Evolutionary conservation across 2,329 filamentous ascomycete species (phyloP).

Genomic region (Stagonosporopsis tanaceti): DNA sequence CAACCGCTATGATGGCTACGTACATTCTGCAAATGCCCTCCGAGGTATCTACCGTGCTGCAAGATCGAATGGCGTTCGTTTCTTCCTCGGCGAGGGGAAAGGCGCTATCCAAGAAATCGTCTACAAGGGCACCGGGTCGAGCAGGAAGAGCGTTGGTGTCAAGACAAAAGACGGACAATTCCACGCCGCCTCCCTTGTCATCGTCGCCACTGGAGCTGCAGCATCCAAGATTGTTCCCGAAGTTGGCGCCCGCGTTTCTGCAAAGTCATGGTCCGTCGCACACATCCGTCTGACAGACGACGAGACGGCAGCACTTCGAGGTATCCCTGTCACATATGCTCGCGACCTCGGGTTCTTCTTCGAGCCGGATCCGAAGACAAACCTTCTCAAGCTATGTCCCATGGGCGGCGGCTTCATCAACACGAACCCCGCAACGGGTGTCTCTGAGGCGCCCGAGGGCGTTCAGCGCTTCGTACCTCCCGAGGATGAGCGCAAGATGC

Average conservation of each 20-base stretch:
- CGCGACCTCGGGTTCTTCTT: slow-evolving; percentile 72
- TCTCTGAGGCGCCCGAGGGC: slow-evolving; percentile 52
- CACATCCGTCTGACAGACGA: slow-evolving; percentile 65
- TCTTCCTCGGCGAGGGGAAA: slow-evolving; percentile 54
- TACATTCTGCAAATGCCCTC: slow-evolving; percentile 63
- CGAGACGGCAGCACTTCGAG: slow-evolving; percentile 62
- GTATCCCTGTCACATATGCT: slow-evolving; percentile 68
- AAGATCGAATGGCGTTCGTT: slow-evolving; percentile 53
- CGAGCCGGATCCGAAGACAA: slow-evolving; percentile 67
- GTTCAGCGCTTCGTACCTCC: slow-evolving; percentile 59
- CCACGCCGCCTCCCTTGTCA: slow-evolving; percentile 52
- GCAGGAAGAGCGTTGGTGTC: slow-evolving; percentile 43
- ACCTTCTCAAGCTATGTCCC: slow-evolving; percentile 67
- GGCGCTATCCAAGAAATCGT: slow-evolving; percentile 52
- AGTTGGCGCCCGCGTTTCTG: slow-evolving; percentile 60
- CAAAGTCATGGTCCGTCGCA: slow-evolving; percentile 66
- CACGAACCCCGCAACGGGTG: slow-evolving; percentile 53
- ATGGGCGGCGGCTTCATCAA: slow-evolving; percentile 65
- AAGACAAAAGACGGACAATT: slow-evolving; percentile 51
- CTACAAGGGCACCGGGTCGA: slow-evolving; percentile 42
- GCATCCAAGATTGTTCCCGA: slow-evolving; percentile 59
- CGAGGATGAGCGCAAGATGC: slow-evolving; percentile 62
- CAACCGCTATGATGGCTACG: slow-evolving; percentile 66
- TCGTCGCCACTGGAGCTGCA: slow-evolving; percentile 63
- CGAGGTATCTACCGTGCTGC: slow-evolving; percentile 55